Percentiles rank a stretch among this genome's conserved stretches.
Evolutionary conservation across 768 basidiomycete species (phyloP).

Genomic region (Kwoniella sp.): DNA sequence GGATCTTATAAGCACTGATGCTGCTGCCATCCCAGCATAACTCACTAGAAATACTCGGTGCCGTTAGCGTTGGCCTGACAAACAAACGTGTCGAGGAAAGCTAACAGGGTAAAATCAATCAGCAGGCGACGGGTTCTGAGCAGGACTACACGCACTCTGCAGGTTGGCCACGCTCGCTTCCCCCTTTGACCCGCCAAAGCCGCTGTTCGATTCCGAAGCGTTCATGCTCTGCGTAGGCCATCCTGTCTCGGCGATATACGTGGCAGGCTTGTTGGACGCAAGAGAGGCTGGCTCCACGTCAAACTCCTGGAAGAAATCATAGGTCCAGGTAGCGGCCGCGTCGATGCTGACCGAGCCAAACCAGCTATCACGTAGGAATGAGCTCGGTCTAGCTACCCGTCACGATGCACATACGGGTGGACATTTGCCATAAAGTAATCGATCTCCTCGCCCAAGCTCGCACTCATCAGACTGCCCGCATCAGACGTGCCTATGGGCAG

Average conservation of each 20-base stretch:
- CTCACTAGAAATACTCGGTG: conserved; percentile 73
- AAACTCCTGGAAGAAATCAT: conserved; percentile 66
- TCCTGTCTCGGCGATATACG: conserved; percentile 89
- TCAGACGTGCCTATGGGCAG: conserved; percentile 76
- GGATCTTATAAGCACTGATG: not conserved
- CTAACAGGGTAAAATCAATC: conserved; percentile 8
- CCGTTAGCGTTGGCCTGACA: conserved; percentile 78
- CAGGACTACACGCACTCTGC: conserved; percentile 53
- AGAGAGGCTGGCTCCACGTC: conserved; percentile 56
- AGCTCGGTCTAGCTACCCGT: not conserved
- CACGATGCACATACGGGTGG: conserved; percentile 56
- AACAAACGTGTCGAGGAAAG: conserved; percentile 78
- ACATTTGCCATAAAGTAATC: conserved; percentile 68
- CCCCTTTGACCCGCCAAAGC: conserved; percentile 62
- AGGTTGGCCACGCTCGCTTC: conserved; percentile 50
- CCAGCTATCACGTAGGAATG: conserved; percentile 56
- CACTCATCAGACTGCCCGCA: conserved; percentile 81
- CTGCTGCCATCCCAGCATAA: not conserved
- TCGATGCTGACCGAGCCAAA: conserved; percentile 74
- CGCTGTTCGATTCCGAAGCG: conserved; percentile 57
- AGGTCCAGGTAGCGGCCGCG: conserved; percentile 74
- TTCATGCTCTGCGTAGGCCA: conserved; percentile 51
- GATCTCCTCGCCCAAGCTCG: conserved; percentile 56
- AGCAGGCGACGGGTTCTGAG: not conserved
- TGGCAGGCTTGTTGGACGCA: conserved; percentile 66